Evolutionary conservation across 768 basidiomycete species (phyloP), one percentile per base, ranked within the genome.

Genomic region (Auricularia heimuer): DNA sequence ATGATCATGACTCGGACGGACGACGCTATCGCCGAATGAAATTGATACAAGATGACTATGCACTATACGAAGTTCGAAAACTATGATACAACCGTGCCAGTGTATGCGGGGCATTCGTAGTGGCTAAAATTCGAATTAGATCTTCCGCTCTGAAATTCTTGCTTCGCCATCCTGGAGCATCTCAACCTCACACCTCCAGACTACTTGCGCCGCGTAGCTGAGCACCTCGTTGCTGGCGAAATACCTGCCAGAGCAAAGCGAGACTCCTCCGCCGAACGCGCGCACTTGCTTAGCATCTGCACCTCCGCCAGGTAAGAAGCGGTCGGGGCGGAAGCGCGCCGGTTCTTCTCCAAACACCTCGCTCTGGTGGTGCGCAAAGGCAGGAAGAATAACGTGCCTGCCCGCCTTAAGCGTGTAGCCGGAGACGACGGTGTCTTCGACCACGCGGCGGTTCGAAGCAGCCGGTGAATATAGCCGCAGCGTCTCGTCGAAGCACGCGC

Each of bases 221-320:
- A 60, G 24, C 29, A 60, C 56, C 34, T 60, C 56, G 56, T 60
- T 60, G 56, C 56, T 60, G 7, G 56, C 56, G 18, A 60, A 60
- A 18, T 60, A 35, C 11, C 56, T 14, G 21, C 56, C 56, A 4
- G 56, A 60, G 34, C 56, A 60, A 6, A 60, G 21, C 14, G 56
- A 33, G 11, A 24, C 24, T 4, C 56, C 56, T 6, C 56, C 56
- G 18, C 56, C 56, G 18, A 60, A 60, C 8, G 56, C 56, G 56
- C 56, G 56, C 24, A 60, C 56, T 29, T 60, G 56, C 29, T 60
- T 60, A 6, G 56, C 29, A 29, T 60, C 56, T 14, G 29, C 56
- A 33, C 56, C 56, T 4, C 56, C 56, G 34, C 56, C 56, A 10
- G 56, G 29, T 18, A 60, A 18, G 34, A 60, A 60, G 14, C 56